Conservation (phyloP, 306 rosid genomes). For the Medicago lupulina region DNA sequence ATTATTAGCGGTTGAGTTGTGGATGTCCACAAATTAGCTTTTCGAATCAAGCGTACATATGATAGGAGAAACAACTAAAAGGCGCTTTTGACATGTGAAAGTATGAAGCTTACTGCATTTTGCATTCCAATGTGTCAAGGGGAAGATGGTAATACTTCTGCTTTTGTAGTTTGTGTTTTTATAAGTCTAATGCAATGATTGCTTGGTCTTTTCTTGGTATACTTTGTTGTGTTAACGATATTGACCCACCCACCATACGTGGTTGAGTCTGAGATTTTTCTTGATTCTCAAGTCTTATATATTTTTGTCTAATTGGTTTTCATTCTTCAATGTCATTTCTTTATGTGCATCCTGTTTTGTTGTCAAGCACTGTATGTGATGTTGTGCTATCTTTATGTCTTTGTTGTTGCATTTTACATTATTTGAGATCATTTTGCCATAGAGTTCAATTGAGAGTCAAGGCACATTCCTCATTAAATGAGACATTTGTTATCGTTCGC, state of each 20-base stretch:
- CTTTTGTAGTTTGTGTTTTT: background rate
- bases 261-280: constrained; percentile 21
- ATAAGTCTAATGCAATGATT: background rate
- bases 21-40: background rate
- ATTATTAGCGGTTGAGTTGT: constrained; percentile 17
- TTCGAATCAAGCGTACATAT: constrained; percentile 1
- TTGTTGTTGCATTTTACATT: too few species aligned
- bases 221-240: constrained; percentile 14
- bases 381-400: background rate
- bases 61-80: constrained; percentile 2
- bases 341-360: background rate
- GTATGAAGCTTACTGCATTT: constrained; percentile 2
- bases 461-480: too few species aligned
- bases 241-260: background rate
- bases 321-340: background rate
- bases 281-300: background rate
- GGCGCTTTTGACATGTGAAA: background rate
- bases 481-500: background rate
- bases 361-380: background rate
- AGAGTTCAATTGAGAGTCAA: too few species aligned
- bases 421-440: too few species aligned
- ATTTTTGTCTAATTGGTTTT: constrained; percentile 6
- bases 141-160: background rate
- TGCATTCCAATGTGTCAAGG: constrained; percentile 7
- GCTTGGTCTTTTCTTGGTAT: constrained; percentile 14